A percentile compares a stretch with the other conserved stretches of the same genome.
phyloP scores from a whole-genome alignment of 352 stramenopile genomes.

The Phytopythium sindhum region DNA sequence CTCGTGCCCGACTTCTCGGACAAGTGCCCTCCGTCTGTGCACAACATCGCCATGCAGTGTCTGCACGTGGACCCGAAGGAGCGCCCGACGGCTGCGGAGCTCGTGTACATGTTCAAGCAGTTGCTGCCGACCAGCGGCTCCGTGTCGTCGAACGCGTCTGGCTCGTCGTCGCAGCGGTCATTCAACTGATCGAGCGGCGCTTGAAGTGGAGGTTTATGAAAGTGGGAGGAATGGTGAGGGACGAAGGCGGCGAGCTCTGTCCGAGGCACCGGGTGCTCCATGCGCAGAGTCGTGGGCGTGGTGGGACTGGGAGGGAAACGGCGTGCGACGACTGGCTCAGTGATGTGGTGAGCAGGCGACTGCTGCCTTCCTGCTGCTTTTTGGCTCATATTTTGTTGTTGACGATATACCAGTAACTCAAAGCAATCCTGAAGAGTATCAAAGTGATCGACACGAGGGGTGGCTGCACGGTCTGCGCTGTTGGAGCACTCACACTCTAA shows the following conservation, averaged over 20 bases:
- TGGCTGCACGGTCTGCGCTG: too few species aligned
- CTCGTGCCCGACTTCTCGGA: conserved; percentile 54
- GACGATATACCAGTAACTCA: too few species aligned
- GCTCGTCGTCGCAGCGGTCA: conserved; percentile 2
- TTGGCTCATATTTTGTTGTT: neutral
- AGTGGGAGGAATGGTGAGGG: neutral
- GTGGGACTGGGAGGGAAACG: neutral
- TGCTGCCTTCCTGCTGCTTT: neutral
- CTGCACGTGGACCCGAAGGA: conserved; percentile 50
- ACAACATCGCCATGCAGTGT: conserved; percentile 48
- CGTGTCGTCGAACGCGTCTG: conserved; percentile 1
- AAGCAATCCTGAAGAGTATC: neutral
- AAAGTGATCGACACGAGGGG: neutral
- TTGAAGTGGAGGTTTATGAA: neutral
- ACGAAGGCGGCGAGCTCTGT: neutral
- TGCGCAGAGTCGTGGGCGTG: neutral
- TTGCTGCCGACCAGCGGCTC: conserved; percentile 10
- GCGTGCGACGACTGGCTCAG: neutral
- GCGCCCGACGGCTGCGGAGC: conserved; percentile 51
- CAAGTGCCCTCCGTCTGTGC: conserved; percentile 35
- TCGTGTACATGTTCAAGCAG: conserved; percentile 61
- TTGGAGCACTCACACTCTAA: too few species aligned
- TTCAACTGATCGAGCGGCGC: neutral
- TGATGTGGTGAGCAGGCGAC: neutral
- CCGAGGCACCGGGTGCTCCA: neutral